Percentiles rank a stretch among this genome's conserved stretches.
Evolutionary conservation across 75 land plant species (phyloP).

Genomic region (Pinus tabuliformis): DNA sequence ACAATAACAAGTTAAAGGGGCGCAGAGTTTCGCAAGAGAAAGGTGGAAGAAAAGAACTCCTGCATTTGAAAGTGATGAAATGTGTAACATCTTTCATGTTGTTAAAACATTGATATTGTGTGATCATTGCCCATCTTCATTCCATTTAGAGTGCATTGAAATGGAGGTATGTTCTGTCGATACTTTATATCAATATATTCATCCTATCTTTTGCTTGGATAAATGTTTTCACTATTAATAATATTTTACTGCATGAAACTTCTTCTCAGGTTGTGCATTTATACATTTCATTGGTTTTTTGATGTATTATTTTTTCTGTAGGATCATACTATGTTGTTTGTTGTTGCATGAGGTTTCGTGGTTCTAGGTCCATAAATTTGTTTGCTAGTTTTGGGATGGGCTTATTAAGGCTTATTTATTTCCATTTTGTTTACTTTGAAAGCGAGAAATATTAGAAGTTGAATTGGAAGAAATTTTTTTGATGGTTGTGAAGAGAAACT

Average conservation of each 20-base stretch:
- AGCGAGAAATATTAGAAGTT: too few species aligned
- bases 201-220: not conserved
- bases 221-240: not conserved
- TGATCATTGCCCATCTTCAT: conserved; percentile 88
- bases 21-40: not conserved
- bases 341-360: not conserved
- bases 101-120: conserved; percentile 76
- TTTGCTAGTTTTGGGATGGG: not conserved
- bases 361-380: not conserved
- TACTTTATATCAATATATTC: not conserved
- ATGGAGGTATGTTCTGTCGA: conserved; percentile 46
- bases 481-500: not conserved
- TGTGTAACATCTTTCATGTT: conserved; percentile 74
- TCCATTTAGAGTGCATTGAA: conserved; percentile 64
- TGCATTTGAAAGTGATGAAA: conserved; percentile 38
- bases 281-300: not conserved
- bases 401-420: not conserved
- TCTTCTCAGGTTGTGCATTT: not conserved
- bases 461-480: too few species aligned
- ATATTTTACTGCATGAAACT: not conserved
- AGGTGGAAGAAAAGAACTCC: conserved; percentile 14
- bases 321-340: not conserved
- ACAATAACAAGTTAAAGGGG: conserved; percentile 5
- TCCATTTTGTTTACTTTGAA: not conserved
- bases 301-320: not conserved